Conservation (phyloP, 2,329 filamentous ascomycete genomes). For the Didymella arachidicola region DNA sequence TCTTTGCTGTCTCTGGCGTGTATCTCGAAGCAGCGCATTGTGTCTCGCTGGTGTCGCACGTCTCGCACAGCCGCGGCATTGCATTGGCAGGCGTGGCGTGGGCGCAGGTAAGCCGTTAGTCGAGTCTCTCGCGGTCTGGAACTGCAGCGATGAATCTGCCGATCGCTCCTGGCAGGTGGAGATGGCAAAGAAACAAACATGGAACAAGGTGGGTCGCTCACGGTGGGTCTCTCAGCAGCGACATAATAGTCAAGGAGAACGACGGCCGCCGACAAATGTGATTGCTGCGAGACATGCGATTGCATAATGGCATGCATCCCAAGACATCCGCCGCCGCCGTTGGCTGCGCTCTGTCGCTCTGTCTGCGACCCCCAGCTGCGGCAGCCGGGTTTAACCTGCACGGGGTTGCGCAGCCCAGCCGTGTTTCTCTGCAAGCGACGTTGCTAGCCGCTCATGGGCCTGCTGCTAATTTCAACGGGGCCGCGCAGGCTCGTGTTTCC, state of each 20-base stretch:
- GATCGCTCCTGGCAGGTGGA: conserved; percentile 11
- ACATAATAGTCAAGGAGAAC: neutral
- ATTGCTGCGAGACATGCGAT: conserved; percentile 13
- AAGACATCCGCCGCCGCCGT: neutral
- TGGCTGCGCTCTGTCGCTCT: neutral
- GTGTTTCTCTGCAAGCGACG: conserved; percentile 15
- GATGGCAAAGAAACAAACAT: conserved; percentile 6
- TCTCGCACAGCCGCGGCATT: neutral
- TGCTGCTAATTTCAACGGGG: conserved; percentile 28
- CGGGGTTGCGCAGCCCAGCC: conserved; percentile 3
- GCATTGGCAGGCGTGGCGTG: conserved; percentile 9
- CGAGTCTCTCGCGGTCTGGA: conserved; percentile 13
- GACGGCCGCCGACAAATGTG: neutral
- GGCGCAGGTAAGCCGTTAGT: conserved; percentile 5
- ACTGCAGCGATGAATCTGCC: conserved; percentile 6
- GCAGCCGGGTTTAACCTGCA: conserved; percentile 1
- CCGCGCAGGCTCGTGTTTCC: conserved; percentile 21
- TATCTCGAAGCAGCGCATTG: conserved; percentile 14
- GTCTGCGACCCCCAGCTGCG: neutral
- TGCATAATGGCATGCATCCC: conserved; percentile 10
- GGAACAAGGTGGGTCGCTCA: neutral
- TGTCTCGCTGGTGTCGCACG: neutral
- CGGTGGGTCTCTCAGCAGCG: neutral
- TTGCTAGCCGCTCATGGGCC: conserved; percentile 14
- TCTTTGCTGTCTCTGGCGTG: neutral